Evolutionary conservation across 495 filamentous ascomycete species (phyloP), one percentile per base, ranked within the genome.

Genomic region (Aspergillus mulundensis): DNA sequence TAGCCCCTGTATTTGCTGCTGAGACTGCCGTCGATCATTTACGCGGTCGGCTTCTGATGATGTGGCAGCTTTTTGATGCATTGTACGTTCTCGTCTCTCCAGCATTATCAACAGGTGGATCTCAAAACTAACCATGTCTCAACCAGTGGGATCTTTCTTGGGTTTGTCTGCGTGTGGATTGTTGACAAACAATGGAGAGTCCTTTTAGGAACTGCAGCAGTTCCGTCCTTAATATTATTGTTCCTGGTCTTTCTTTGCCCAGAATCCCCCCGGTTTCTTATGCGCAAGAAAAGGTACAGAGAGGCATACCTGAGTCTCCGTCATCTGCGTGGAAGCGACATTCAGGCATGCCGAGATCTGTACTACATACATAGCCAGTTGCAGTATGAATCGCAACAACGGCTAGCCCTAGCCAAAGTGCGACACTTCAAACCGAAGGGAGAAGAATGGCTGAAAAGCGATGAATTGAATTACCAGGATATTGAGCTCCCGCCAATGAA

Each of bases 21-120:
- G 88, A 91, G 60, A 87, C 83, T 61, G 74, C 78, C 4, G 86
- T 85, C 1, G 85, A 87, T 18, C 61, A 76, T 15, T 82, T 90
- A 50, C 77, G 88, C 57, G 87, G 87, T 40, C 83, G 77, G 18
- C 67, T 90, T 11, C 81, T 87, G 40, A 90, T 90, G 87, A 78
- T 74, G 25, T 90, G 86, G 87, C 87, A 91, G 60, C 74, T 90
- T 69, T 90, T 86, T 54, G 86, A 86, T 54, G 84, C 87, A 53
- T 80, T 87, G 48, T 73, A 36, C 5, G 12, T 15, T 36, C 12
- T 36, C 32, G 12, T 10, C 11, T 36, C 12, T 36, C 7, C 12
- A 30, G 32, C 12, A 36, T 36, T 2, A 36, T 36, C 6, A 36
- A 15, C 7, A 7, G 6, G 3, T 36, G 2, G 32, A 36, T 28